Percentiles rank a stretch among this genome's conserved stretches.
Evolutionary conservation across 2,329 filamentous ascomycete genomes (phyloP).

Genomic region (Aureobasidium sp.): DNA sequence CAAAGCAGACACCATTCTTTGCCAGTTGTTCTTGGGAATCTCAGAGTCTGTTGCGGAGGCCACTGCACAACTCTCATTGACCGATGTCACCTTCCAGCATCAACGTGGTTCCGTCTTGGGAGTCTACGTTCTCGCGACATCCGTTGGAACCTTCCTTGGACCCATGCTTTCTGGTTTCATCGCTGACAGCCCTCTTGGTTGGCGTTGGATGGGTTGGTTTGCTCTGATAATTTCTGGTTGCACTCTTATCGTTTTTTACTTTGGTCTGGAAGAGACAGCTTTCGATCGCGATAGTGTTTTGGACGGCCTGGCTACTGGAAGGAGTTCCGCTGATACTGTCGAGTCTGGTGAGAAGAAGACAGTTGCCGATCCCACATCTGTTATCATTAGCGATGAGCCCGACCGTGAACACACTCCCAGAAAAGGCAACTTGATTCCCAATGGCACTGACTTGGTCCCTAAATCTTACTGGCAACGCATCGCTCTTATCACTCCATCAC

Average conservation of each 20-base stretch:
- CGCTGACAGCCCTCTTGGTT: slow-evolving; percentile 51
- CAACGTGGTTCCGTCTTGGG: slow-evolving; percentile 61
- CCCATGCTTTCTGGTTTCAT: slow-evolving; percentile 61
- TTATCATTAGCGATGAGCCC: not conserved
- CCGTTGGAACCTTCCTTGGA: slow-evolving; percentile 62
- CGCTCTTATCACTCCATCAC: slow-evolving; percentile 60
- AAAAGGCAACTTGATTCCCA: slow-evolving; percentile 19
- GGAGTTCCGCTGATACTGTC: not conserved
- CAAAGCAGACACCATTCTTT: slow-evolving; percentile 56
- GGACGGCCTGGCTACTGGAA: slow-evolving; percentile 13
- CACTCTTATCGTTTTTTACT: slow-evolving; percentile 55
- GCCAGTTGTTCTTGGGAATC: slow-evolving; percentile 64
- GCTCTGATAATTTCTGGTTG: slow-evolving; percentile 55
- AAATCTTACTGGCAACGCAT: slow-evolving; percentile 64
- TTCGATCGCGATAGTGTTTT: slow-evolving; percentile 39
- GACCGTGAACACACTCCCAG: not conserved
- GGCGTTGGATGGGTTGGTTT: slow-evolving; percentile 63
- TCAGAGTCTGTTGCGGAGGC: slow-evolving; percentile 65
- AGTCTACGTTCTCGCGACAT: slow-evolving; percentile 62
- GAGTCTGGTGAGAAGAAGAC: slow-evolving; percentile 17
- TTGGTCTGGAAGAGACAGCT: slow-evolving; percentile 60
- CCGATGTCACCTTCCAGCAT: slow-evolving; percentile 66
- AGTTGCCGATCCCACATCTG: slow-evolving; percentile 1
- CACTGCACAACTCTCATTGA: slow-evolving; percentile 62
- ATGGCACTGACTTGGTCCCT: slow-evolving; percentile 25